phyloP scores from a whole-genome alignment of 176 grass and related monocot species.

The Oryza brachyantha region DNA sequence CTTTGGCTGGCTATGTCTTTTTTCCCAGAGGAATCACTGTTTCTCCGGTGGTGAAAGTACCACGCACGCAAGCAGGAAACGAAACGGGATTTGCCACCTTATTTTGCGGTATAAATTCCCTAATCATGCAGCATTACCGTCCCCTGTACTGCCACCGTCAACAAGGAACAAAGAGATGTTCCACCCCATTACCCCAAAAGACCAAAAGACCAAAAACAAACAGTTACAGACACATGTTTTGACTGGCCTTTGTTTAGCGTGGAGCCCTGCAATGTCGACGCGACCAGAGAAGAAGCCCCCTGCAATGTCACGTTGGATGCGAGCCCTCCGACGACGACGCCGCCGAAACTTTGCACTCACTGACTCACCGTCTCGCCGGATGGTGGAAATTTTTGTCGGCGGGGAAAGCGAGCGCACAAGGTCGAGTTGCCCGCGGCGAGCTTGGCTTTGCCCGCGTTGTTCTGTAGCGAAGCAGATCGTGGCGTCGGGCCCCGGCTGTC shows the following conservation, averaged over 20 bases:
- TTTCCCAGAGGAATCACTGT: constrained; percentile 1
- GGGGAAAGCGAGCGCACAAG: neutral
- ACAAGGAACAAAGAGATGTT: neutral
- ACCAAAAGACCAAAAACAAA: no score
- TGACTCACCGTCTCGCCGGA: neutral
- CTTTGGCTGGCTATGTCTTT: neutral
- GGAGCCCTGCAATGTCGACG: no score
- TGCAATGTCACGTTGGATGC: neutral
- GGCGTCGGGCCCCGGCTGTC: neutral
- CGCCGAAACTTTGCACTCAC: neutral
- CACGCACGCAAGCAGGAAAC: neutral
- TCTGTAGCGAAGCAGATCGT: neutral
- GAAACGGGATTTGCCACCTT: neutral
- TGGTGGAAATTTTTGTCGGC: neutral
- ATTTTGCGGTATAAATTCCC: neutral
- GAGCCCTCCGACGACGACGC: neutral
- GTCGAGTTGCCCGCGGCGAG: neutral
- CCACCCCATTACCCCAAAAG: no score
- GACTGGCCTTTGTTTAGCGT: no score
- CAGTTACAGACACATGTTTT: no score
- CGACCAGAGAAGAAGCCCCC: no score
- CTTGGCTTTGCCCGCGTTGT: neutral
- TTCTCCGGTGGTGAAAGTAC: neutral
- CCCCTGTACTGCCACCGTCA: neutral
- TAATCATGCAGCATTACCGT: neutral